Conservation (phyloP, 352 stramenopile species). For the Phytophthora multivora region DNA sequence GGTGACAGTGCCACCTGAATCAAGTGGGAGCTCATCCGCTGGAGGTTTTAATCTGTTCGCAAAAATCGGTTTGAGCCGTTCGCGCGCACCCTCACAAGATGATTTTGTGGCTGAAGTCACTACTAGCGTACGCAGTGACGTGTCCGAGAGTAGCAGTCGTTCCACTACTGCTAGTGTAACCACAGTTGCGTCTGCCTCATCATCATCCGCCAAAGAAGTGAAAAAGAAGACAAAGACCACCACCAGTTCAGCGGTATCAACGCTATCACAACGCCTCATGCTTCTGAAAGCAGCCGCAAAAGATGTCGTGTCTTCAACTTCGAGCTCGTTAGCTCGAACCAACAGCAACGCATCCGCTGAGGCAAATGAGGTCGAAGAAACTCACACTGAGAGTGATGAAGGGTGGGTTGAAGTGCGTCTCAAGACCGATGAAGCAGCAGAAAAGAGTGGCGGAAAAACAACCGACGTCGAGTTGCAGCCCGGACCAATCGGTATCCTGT, state of each 20-base stretch:
- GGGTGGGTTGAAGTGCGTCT: slow-evolving; percentile 81
- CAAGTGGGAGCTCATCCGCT: slow-evolving; percentile 18
- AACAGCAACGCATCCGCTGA: slow-evolving; percentile 22
- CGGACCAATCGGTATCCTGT: slow-evolving; percentile 78
- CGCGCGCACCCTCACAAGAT: slow-evolving; percentile 39
- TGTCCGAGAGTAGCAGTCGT: background rate
- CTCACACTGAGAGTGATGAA: slow-evolving; percentile 51
- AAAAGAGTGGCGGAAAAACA: slow-evolving; percentile 49
- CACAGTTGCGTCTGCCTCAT: background rate
- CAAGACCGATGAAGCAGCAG: slow-evolving; percentile 49
- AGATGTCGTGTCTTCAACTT: slow-evolving; percentile 54
- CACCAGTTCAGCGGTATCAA: slow-evolving; percentile 46
- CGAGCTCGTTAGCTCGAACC: slow-evolving; percentile 18
- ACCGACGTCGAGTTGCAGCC: slow-evolving; percentile 76
- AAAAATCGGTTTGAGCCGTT: slow-evolving; percentile 56
- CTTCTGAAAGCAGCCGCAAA: slow-evolving; percentile 73
- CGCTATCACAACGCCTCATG: slow-evolving; percentile 67
- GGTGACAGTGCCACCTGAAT: slow-evolving; percentile 4
- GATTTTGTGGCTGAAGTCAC: slow-evolving; percentile 25
- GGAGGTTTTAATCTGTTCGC: slow-evolving; percentile 51
- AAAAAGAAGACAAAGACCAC: slow-evolving; percentile 29
- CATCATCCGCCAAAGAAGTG: slow-evolving; percentile 10
- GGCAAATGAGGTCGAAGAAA: slow-evolving; percentile 36
- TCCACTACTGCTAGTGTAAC: slow-evolving; percentile 3
- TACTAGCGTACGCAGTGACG: slow-evolving; percentile 8